Percentiles rank a stretch among this genome's conserved stretches.
Conservation (phyloP, 164 flowering plant species). For the Chloranthus sessilifolius region DNA sequence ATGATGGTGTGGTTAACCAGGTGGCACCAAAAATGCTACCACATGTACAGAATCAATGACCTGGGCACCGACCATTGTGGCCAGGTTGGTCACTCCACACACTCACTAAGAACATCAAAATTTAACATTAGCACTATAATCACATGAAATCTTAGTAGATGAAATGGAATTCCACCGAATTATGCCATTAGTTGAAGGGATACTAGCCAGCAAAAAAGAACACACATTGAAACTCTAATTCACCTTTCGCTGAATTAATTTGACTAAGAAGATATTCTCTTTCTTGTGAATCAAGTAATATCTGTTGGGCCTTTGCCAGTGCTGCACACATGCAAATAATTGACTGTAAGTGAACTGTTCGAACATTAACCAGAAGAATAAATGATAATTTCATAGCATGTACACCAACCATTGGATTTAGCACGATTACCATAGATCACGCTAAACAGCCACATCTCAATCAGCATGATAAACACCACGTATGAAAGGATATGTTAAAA, state of each 20-base stretch:
- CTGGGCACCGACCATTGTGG: too few relatives aligned
- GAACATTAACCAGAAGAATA: too few relatives aligned
- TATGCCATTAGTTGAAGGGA: too few relatives aligned
- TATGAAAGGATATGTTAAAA: background rate
- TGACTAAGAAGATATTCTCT: constrained; percentile 89
- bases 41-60: too few relatives aligned
- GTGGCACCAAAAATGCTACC: too few relatives aligned
- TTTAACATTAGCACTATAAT: too few relatives aligned
- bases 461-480: background rate
- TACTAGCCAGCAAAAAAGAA: constrained; percentile 6
- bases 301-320: constrained; percentile 94
- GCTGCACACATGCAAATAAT: constrained; percentile 41
- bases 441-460: background rate
- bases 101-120: too few relatives aligned
- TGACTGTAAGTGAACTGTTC: too few relatives aligned
- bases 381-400: background rate
- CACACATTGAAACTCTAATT: background rate
- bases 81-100: too few relatives aligned
- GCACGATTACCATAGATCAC: background rate
- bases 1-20: too few relatives aligned
- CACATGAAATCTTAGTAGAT: too few relatives aligned
- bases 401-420: background rate
- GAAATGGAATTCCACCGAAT: too few relatives aligned
- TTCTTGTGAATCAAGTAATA: constrained; percentile 81
- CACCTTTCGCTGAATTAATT: constrained; percentile 90